Base-by-base conservation (phyloP, 345 rosid genomes). In the Linum tenue region DNA sequence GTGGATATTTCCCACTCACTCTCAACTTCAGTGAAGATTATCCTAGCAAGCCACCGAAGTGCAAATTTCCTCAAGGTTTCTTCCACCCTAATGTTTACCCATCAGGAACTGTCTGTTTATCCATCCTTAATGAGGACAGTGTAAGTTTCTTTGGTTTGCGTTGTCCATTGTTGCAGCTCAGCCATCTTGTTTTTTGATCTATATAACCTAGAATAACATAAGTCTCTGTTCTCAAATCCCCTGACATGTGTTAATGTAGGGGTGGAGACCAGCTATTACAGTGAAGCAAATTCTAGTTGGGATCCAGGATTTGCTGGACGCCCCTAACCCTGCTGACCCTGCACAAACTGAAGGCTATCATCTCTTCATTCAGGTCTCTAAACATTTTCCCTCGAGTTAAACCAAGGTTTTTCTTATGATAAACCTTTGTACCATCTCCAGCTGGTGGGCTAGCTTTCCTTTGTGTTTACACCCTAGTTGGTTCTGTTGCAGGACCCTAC, bases 11-110 rank as follows among this genome's bases (percentile, higher is more conserved):
- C 39, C 96, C 96, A 0, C 83, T 89, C 16, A 81, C 96, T 44
- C 82, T 89, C 72, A 82, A 84, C 58, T 89, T 89, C 71, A 85
- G 88, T 59, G 96, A 89, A 72, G 96, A 89, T 72, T 89, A 89
- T 73, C 96, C 96, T 2, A 89, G 96, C 77, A 89, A 89, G 79
- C 96, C 96, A 50, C 96, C 96, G 0, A 89, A 89, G 71, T 89
- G 96, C 73, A 89, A 85, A 70, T 87, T 87, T 64, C 96, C 96
- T 1, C 86, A 60, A 55, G 94, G 91, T 1, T 89, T 89, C 72
- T 86, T 89, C 76, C 96, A 89, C 72, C 96, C 96, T 55, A 89
- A 89, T 72, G 96, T 89, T 64, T 89, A 89, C 72, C 96, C 96
- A 11, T 89, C 96, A 60, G 96, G 96, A 73, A 89, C 96, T 51